Evolutionary conservation across 345 rosid genomes (phyloP), one percentile per base, ranked within the genome.

Genomic region (Brassica incana): DNA sequence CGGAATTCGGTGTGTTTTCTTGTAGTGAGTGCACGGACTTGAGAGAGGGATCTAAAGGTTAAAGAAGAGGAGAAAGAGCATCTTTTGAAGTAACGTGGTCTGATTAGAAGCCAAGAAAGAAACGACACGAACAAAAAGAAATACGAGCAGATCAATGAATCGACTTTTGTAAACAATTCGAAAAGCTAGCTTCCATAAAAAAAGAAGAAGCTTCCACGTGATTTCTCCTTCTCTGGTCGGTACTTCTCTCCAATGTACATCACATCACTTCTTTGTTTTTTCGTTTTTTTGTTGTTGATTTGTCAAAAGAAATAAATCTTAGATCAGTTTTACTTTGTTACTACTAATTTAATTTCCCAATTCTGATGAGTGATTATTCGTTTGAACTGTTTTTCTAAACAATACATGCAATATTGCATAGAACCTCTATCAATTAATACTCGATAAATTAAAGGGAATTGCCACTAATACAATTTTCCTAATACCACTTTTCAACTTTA

Each of bases 171-270:
- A 60, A 67, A 16, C 43, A 73, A 67, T 20, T 73, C 54, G 16
- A 23, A 62, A 71, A 43, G 73, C 8, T 27, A 4, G 30, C 32
- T 64, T 60, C 48, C 67, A 20, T 15, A 20, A 7, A 15, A 69
- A 12, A 60, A 74, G 30, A 68, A 68, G 75, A 79, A 74, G 82
- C 65, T 74, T 79, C 75, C 78, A 79, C 75, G 74, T 79, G 78
- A 79, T 73, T 60, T 50, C 65, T 2, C 11, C 11, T 60, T 33
- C 70, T 60, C 58, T 79, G 78, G 78, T 79, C 82, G 65, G 65
- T 60, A 72, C 82, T 56, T 73, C 32, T 61, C 70, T 59, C 56
- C 23, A 35, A n/a, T 45, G 80, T 48, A 16, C 58, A 50, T 50
- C 58, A 27, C 30, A 2, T 27, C 30, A 50, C 18, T 50, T 50